Evolutionary conservation across 2,329 filamentous ascomycete species (phyloP).

Genomic region (Phyllachora maydis): DNA sequence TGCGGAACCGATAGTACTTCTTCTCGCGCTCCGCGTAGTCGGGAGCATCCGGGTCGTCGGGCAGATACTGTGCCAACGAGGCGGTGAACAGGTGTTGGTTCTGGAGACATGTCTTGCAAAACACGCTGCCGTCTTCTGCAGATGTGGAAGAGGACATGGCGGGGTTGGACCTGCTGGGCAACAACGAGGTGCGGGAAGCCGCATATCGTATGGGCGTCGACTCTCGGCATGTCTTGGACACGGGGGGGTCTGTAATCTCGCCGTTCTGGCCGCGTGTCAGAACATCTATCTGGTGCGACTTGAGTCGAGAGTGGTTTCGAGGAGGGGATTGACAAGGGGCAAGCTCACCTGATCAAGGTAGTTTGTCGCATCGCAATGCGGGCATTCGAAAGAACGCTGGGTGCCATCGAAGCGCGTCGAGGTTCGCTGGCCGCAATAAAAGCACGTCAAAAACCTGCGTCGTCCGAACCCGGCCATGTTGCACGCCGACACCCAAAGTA

Average conservation of each 20-base stretch:
- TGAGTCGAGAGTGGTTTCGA: too few relatives aligned
- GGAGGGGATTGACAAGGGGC: constrained; percentile 1
- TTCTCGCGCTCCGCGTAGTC: constrained; percentile 48
- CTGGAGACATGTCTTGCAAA: constrained; percentile 63
- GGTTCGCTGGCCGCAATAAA: constrained; percentile 63
- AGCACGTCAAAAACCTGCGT: constrained; percentile 40
- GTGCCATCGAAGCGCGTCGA: constrained; percentile 33
- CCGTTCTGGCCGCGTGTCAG: too few relatives aligned
- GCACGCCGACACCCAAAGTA: constrained; percentile 1
- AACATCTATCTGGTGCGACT: too few relatives aligned
- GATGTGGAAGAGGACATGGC: constrained; percentile 12
- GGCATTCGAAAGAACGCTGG: constrained; percentile 50
- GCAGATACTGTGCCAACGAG: constrained; percentile 61
- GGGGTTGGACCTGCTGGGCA: constrained; percentile 12
- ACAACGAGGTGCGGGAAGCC: too few relatives aligned
- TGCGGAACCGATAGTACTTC: constrained; percentile 48
- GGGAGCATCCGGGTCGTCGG: constrained; percentile 40
- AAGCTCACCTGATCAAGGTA: constrained; percentile 63
- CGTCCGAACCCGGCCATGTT: constrained; percentile 21
- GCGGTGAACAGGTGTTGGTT: constrained; percentile 72
- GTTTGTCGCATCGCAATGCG: constrained; percentile 68
- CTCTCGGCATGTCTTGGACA: constrained; percentile 26
- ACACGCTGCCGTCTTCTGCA: too few relatives aligned
- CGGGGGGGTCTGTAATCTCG: constrained; percentile 73
- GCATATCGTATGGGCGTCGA: constrained; percentile 23